Conservation (phyloP, 2,329 filamentous ascomycete genomes). For the Taxawa tesnikishii region DNA sequence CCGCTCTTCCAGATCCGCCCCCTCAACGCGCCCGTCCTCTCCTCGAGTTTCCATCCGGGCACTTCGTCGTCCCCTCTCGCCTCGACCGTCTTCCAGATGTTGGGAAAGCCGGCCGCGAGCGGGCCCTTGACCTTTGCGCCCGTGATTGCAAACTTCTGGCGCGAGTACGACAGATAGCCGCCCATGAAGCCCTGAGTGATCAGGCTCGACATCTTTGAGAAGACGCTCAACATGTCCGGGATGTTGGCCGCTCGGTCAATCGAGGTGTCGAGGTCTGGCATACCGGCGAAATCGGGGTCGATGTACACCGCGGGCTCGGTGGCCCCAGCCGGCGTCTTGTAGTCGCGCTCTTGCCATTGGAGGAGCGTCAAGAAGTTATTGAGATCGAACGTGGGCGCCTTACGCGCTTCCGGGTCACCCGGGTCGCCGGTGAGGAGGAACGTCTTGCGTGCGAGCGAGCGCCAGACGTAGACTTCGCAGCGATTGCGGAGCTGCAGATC, state of each 20-base stretch:
- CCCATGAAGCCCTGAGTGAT: constrained; percentile 70
- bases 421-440: constrained; percentile 71
- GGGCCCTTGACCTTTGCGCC: constrained; percentile 48
- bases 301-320: constrained; percentile 25
- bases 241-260: constrained; percentile 6
- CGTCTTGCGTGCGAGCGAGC: constrained; percentile 63
- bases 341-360: constrained; percentile 46
- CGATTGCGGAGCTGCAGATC: constrained; percentile 65
- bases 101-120: constrained; percentile 62
- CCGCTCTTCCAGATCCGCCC: constrained; percentile 10
- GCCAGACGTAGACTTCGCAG: constrained; percentile 73
- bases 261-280: constrained; percentile 8
- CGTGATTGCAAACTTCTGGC: constrained; percentile 67
- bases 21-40: constrained; percentile 15
- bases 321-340: constrained; percentile 17
- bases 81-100: constrained; percentile 56
- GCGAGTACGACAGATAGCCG: constrained; percentile 71
- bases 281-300: constrained; percentile 33
- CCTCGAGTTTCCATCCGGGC: constrained; percentile 58
- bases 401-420: constrained; percentile 44
- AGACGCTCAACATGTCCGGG: constrained; percentile 53
- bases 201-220: constrained; percentile 63
- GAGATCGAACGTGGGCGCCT: constrained; percentile 62
- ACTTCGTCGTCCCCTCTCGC: constrained; percentile 52
- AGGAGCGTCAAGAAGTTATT: constrained; percentile 54